phyloP scores from a whole-genome alignment of 345 rosid species.

The Dipteronia dyeriana region DNA sequence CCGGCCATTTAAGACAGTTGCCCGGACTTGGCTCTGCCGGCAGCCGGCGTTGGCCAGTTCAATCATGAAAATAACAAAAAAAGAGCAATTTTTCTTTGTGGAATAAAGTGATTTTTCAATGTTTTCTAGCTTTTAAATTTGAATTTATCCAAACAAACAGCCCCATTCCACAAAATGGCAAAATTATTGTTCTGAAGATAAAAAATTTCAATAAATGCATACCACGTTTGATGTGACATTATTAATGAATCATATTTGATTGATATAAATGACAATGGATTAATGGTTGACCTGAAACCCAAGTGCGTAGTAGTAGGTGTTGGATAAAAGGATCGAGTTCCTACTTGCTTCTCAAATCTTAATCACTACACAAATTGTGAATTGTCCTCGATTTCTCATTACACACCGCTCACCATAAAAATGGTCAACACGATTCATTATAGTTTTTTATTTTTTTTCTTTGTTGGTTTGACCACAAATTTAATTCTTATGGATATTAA shows the following conservation, averaged over 20 bases:
- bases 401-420: background rate
- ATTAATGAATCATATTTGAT: background rate
- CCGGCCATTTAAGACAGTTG: background rate
- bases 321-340: background rate
- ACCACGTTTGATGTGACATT: no score
- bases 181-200: no score
- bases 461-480: background rate
- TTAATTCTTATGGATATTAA: background rate
- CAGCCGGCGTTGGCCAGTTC: constrained; percentile 2
- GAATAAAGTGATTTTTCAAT: background rate
- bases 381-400: background rate
- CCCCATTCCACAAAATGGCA: background rate
- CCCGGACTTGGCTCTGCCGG: background rate
- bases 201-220: no score
- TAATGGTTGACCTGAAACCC: no score
- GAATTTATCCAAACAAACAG: background rate
- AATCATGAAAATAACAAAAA: no score
- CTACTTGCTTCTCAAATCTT: background rate
- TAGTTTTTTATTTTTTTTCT: background rate
- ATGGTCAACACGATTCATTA: background rate
- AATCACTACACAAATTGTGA: no score
- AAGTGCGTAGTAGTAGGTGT: no score
- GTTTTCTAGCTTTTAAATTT: background rate
- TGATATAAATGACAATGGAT: background rate
- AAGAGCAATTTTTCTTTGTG: background rate